Evolutionary conservation across 495 filamentous ascomycete genomes (phyloP).

Genomic region (Penicillium daleae): DNA sequence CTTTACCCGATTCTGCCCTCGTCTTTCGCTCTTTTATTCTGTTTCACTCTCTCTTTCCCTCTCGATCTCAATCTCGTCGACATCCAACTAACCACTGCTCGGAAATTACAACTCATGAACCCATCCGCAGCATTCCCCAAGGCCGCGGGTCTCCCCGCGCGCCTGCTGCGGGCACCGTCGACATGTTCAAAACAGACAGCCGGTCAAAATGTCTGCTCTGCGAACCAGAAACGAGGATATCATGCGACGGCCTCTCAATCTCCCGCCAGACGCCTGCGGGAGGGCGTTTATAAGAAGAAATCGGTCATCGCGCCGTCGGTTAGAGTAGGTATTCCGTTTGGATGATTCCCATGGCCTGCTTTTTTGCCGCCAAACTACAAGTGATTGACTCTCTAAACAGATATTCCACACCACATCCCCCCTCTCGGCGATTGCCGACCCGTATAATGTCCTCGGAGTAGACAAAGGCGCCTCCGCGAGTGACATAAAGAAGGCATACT

Average conservation of each 20-base stretch:
- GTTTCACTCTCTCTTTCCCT: neutral
- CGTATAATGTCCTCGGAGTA: slow-evolving; percentile 87
- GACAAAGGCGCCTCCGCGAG: slow-evolving; percentile 73
- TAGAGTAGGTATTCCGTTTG: slow-evolving; percentile 35
- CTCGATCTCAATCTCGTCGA: slow-evolving; percentile 7
- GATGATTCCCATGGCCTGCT: neutral
- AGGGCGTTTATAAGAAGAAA: slow-evolving; percentile 31
- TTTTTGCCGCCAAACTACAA: neutral
- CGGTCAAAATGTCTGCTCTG: slow-evolving; percentile 23
- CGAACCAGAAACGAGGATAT: slow-evolving; percentile 33
- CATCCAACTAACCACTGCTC: slow-evolving; percentile 19
- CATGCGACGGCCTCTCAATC: slow-evolving; percentile 32
- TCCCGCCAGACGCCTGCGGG: slow-evolving; percentile 30
- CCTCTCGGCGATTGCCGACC: slow-evolving; percentile 70
- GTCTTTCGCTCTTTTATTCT: slow-evolving; percentile 17
- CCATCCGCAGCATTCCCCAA: slow-evolving; percentile 49
- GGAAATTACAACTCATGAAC: slow-evolving; percentile 42
- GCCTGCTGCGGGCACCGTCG: slow-evolving; percentile 45
- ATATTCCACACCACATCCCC: slow-evolving; percentile 74
- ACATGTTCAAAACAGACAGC: slow-evolving; percentile 42
- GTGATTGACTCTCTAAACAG: slow-evolving; percentile 45
- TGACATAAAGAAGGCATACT: slow-evolving; percentile 99
- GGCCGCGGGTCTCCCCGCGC: slow-evolving; percentile 50
- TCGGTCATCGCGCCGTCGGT: slow-evolving; percentile 21
- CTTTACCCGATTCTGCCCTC: slow-evolving; percentile 9